Conservation (phyloP, 2,329 filamentous ascomycete species). For the Leptosphaerulina australis region DNA sequence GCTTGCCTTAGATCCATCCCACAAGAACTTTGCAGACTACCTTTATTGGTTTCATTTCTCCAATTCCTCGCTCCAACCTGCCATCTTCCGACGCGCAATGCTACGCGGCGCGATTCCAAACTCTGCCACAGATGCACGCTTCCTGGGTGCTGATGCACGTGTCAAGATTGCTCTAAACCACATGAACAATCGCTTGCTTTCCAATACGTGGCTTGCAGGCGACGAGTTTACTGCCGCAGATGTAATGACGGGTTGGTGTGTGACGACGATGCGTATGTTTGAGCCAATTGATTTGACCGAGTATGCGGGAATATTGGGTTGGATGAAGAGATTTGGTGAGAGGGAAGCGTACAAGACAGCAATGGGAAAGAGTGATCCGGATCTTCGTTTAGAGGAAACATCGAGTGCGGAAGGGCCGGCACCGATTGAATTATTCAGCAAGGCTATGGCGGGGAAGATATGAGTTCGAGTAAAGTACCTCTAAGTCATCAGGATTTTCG, state of each 20-base stretch:
- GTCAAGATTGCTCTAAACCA: constrained; percentile 51
- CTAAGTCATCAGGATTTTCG: too few relatives aligned
- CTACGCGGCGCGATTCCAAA: constrained; percentile 37
- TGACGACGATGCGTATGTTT: constrained; percentile 67
- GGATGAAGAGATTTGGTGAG: constrained; percentile 36
- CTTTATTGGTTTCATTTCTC: constrained; percentile 69
- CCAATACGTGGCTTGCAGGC: constrained; percentile 64
- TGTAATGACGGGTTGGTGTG: constrained; percentile 65
- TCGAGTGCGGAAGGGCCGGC: constrained; percentile 38
- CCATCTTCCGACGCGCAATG: constrained; percentile 40
- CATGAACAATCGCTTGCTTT: constrained; percentile 57
- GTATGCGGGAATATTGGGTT: constrained; percentile 40
- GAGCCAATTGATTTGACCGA: constrained; percentile 46
- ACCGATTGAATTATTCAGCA: constrained; percentile 25
- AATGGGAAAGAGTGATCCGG: constrained; percentile 64
- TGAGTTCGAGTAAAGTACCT: too few relatives aligned
- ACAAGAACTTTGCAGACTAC: constrained; percentile 63
- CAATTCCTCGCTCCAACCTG: constrained; percentile 50
- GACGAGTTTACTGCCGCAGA: constrained; percentile 69
- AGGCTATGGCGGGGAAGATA: constrained; percentile 32
- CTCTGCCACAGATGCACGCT: constrained; percentile 42
- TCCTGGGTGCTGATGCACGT: constrained; percentile 42
- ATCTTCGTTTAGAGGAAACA: constrained; percentile 43
- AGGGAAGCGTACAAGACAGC: constrained; percentile 48
- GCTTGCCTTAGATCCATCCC: constrained; percentile 54